Evolutionary conservation across 371 early-diverging fungal species (phyloP), one percentile per base, ranked within the genome.

Genomic region (Mucor lusitanicus): DNA sequence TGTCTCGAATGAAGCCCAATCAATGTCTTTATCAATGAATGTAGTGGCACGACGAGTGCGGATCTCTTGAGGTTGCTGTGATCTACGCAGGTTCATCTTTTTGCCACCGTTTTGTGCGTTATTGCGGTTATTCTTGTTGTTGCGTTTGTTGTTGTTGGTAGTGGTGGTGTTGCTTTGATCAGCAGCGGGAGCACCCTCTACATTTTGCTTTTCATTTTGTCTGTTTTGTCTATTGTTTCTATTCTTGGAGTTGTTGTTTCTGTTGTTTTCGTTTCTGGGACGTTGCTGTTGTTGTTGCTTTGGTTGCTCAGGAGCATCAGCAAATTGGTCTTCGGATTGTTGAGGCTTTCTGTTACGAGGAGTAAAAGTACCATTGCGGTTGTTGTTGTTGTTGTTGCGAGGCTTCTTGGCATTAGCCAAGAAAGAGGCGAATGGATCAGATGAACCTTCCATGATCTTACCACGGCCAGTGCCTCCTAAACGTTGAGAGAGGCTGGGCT

Each of bases 21-120:
- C 82, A 48, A 81, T 75, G 32, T 81, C 82, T 63, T 77, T 77
- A 58, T 79, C 77, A 48, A 81, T 79, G 37, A 81, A 81, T 9
- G 78, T 74, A 25, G 74, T 72, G 30, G 77, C 79, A 62, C 79
- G 72, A 33, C 75, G 73, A 39, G 67, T 61, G 19, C 75, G 65
- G 21, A 72, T 61, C 21, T 69, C 69, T 63, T 72, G 63, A 48
- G 65, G 67, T 35, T 61, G 65, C 55, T 56, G 27, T 64, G 42
- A 57, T 42, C 46, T 48, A 15, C 60, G 42, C 25, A 44, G 28
- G 19, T 35, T 63, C 33, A 53, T 21, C 19, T 62, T 65, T 46
- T 33, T 48, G 35, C 46, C 40, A 25, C 33, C 61, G 21, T 66
- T 65, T 21, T 65, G 66, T 21, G 46, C 65, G 39, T 65, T 55